Evolutionary conservation across 2,329 filamentous ascomycete species (phyloP).

Genomic region (Xylaria sp.): DNA sequence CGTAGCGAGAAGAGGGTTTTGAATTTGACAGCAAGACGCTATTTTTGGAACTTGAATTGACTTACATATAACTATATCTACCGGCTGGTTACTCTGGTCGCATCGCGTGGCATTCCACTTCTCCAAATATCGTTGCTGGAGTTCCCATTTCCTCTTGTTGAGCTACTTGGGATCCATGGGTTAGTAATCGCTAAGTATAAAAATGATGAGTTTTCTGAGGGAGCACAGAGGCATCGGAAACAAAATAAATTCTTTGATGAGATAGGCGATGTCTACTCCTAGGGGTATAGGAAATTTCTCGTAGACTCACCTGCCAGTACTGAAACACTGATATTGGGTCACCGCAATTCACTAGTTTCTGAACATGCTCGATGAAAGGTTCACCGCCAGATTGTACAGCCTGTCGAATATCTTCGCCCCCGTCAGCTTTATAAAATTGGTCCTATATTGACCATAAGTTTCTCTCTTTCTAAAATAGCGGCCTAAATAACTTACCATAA

Average conservation of each 20-base stretch:
- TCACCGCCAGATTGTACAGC: slow-evolving; percentile 66
- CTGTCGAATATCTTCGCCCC: slow-evolving; percentile 69
- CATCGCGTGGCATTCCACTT: slow-evolving; percentile 64
- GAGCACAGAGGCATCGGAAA: background rate
- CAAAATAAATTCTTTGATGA: background rate
- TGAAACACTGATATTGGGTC: slow-evolving; percentile 68
- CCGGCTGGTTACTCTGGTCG: slow-evolving; percentile 54
- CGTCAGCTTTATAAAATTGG: slow-evolving; percentile 69
- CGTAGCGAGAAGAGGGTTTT: background rate
- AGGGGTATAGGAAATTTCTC: background rate
- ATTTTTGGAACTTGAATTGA: background rate
- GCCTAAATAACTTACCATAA: slow-evolving; percentile 56
- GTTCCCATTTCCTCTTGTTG: slow-evolving; percentile 64
- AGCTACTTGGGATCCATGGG: slow-evolving; percentile 47
- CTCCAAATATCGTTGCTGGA: slow-evolving; percentile 66
- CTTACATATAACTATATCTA: slow-evolving; percentile 63
- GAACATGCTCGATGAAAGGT: slow-evolving; percentile 67
- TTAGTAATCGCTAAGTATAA: background rate
- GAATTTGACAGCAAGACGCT: background rate
- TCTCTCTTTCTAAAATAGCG: slow-evolving; percentile 32
- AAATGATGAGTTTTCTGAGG: background rate
- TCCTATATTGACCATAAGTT: slow-evolving; percentile 53
- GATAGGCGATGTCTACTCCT: background rate
- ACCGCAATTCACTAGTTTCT: slow-evolving; percentile 63
- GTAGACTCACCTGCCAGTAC: slow-evolving; percentile 65